Conservation (phyloP, 73 alveolate genomes). For the Tetrahymena malaccensis region DNA sequence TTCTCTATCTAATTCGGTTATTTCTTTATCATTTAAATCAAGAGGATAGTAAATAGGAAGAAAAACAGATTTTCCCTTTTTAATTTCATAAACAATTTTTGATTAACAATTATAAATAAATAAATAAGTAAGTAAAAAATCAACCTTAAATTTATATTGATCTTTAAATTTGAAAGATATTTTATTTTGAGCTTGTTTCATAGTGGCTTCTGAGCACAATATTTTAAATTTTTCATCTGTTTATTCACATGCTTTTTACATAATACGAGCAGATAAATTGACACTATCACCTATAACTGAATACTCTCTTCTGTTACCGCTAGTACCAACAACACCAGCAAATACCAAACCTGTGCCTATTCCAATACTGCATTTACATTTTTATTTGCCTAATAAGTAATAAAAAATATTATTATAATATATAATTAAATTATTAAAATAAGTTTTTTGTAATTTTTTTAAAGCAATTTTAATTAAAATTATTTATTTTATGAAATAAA, state of each 20-base stretch:
- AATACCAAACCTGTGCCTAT: conserved; percentile 89
- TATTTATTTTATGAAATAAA: too few relatives aligned
- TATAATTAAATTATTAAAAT: too few relatives aligned
- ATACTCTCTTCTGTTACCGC: conserved; percentile 93
- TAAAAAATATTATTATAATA: too few relatives aligned
- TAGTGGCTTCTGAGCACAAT: conserved; percentile 8
- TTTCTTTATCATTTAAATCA: not conserved
- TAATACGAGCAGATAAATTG: conserved; percentile 89
- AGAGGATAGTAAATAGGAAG: not conserved
- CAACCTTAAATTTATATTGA: not conserved
- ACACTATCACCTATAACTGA: conserved; percentile 93
- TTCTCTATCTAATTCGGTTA: not conserved
- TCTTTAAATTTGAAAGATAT: not conserved
- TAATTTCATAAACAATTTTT: not conserved
- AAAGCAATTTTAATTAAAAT: too few relatives aligned
- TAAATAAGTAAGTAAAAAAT: not conserved
- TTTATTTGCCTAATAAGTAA: not conserved
- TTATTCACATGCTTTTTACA: conserved; percentile 38
- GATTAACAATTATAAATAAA: too few relatives aligned
- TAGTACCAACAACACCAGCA: conserved; percentile 94
- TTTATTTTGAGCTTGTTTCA: not conserved
- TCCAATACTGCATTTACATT: conserved; percentile 78
- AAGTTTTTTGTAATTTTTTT: too few relatives aligned
- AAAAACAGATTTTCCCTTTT: not conserved
- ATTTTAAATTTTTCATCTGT: not conserved